Percentiles rank a stretch among this genome's conserved stretches.
phyloP scores from a whole-genome alignment of 2,329 filamentous ascomycete species.

The Penicillium sp. region DNA sequence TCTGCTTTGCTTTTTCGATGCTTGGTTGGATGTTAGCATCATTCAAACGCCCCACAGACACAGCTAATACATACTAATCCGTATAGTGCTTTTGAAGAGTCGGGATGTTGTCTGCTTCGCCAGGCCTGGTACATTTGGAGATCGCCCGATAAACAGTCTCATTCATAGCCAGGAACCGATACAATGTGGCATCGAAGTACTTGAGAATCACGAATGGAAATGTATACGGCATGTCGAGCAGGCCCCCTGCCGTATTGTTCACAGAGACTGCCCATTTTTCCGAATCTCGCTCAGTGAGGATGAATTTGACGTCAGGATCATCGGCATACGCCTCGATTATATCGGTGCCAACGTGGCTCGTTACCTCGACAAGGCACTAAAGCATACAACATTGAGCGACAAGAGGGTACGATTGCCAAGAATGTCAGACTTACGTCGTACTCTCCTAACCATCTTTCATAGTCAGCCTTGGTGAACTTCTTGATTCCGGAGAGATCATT shows the following conservation, averaged over 20 bases:
- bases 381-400: not conserved
- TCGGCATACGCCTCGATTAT: conserved; percentile 19
- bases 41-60: not conserved
- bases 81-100: conserved; percentile 18
- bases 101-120: conserved; percentile 14
- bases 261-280: conserved; percentile 25
- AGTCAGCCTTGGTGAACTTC: conserved; percentile 6
- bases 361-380: conserved; percentile 25
- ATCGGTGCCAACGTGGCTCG: conserved; percentile 19
- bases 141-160: conserved; percentile 11
- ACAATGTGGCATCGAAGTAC: conserved; percentile 18
- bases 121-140: conserved; percentile 12
- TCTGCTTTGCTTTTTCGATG: conserved; percentile 20
- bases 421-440: not conserved
- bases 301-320: conserved; percentile 28
- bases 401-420: not conserved
- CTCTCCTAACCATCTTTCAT: conserved; percentile 16
- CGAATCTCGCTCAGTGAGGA: conserved; percentile 24
- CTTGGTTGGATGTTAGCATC: conserved; percentile 3
- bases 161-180: conserved; percentile 16
- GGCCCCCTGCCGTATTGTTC: conserved; percentile 19
- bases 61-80: conserved; percentile 21
- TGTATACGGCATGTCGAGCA: not conserved
- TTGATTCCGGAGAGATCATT: conserved; percentile 14
- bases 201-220: conserved; percentile 26